phyloP scores from a whole-genome alignment of 2,329 filamentous ascomycete species.

The Alternaria triticimaculans region DNA sequence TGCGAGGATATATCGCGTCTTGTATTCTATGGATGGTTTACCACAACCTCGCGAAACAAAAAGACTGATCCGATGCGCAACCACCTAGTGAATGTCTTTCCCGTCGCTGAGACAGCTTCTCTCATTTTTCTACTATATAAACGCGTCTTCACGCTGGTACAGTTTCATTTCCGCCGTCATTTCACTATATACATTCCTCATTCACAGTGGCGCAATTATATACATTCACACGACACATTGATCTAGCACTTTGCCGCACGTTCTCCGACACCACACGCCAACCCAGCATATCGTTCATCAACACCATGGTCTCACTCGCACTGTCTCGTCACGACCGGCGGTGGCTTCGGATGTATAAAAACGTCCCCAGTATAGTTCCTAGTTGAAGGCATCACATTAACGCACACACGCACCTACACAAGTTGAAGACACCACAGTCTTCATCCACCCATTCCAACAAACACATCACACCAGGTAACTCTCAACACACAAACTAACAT shows the following conservation, averaged over 20 bases:
- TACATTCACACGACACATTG: neutral
- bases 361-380: neutral
- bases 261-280: neutral
- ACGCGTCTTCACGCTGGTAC: neutral
- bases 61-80: neutral
- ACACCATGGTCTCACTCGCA: neutral
- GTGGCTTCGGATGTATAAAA: neutral
- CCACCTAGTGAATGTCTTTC: neutral
- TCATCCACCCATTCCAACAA: neutral
- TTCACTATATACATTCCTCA: neutral
- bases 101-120: neutral
- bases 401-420: neutral
- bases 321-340: neutral
- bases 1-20: too few species aligned
- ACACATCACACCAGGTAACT: too few species aligned
- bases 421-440: neutral
- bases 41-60: neutral
- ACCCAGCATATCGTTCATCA: neutral
- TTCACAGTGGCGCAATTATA: neutral
- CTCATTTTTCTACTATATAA: neutral
- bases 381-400: neutral
- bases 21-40: accelerated
- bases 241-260: neutral
- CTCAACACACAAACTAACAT: too few species aligned
- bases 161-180: neutral